Percentiles rank a stretch among this genome's conserved stretches.
Conservation (phyloP, 495 filamentous ascomycete genomes). For the Pyronema omphalodes region DNA sequence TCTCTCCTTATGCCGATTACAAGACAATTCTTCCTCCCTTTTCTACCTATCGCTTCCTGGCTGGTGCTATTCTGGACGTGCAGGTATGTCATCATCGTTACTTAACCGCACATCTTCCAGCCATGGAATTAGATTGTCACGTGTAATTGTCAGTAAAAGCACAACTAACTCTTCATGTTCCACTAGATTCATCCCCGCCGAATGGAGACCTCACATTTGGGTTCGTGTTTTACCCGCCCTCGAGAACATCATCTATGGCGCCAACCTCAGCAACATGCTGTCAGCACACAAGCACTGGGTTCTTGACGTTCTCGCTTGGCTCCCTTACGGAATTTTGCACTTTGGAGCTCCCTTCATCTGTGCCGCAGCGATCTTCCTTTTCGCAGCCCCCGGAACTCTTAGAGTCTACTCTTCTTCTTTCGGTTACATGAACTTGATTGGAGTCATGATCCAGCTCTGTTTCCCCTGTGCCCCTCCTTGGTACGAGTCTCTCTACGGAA, state of each 20-base stretch:
- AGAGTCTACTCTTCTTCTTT: slow-evolving; percentile 73
- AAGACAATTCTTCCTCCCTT: slow-evolving; percentile 78
- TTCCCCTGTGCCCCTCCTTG: slow-evolving; percentile 86
- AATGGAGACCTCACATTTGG: slow-evolving; percentile 80
- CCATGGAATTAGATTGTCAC: background rate
- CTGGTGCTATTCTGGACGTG: slow-evolving; percentile 76
- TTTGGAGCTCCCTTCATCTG: slow-evolving; percentile 65
- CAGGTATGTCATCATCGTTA: slow-evolving; percentile 44
- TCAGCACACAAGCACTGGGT: slow-evolving; percentile 67
- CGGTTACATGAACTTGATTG: slow-evolving; percentile 77
- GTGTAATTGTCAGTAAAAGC: slow-evolving; percentile 3
- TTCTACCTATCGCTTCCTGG: slow-evolving; percentile 66
- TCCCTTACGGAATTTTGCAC: slow-evolving; percentile 81
- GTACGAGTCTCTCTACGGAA: slow-evolving; percentile 82
- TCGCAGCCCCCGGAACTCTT: slow-evolving; percentile 64
- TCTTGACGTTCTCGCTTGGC: slow-evolving; percentile 75
- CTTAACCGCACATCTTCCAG: background rate
- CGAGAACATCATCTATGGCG: slow-evolving; percentile 91
- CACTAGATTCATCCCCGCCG: slow-evolving; percentile 62
- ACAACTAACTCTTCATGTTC: background rate
- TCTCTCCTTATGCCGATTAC: slow-evolving; percentile 73
- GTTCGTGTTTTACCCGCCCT: slow-evolving; percentile 86
- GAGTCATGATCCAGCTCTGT: slow-evolving; percentile 65
- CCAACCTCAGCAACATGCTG: slow-evolving; percentile 87
- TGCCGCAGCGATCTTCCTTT: slow-evolving; percentile 62